phyloP scores from a whole-genome alignment of 2,329 filamentous ascomycete genomes.

The Fusarium ambrosium region DNA sequence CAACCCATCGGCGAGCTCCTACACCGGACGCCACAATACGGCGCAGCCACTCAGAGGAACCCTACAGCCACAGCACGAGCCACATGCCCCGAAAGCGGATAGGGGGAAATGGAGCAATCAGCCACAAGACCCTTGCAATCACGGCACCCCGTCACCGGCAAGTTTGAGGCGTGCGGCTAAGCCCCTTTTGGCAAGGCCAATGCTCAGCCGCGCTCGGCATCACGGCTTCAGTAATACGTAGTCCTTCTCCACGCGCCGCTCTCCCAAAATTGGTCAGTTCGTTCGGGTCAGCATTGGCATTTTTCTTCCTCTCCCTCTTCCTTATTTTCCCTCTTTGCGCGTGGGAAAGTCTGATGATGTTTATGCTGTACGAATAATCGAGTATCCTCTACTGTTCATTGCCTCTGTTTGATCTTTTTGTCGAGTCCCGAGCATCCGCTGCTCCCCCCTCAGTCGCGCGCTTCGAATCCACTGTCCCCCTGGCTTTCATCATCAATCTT shows the following conservation, averaged over 20 bases:
- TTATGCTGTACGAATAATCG: conserved; percentile 37
- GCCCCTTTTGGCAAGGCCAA: conserved; percentile 35
- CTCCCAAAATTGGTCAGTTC: conserved; percentile 44
- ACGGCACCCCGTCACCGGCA: conserved; percentile 17
- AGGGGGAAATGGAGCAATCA: conserved; percentile 30
- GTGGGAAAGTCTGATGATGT: conserved; percentile 33
- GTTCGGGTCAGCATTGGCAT: conserved; percentile 34
- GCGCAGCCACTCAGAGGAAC: conserved; percentile 19
- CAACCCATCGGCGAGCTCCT: conserved; percentile 33
- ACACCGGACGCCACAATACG: conserved; percentile 20
- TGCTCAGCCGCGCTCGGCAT: conserved; percentile 49
- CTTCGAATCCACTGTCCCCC: conserved; percentile 13
- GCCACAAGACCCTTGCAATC: conserved; percentile 46
- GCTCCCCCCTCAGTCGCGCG: background rate
- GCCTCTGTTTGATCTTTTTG: background rate
- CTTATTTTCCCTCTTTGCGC: conserved; percentile 22
- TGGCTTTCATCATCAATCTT: conserved; percentile 17
- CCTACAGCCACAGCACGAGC: conserved; percentile 6
- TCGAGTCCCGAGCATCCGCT: conserved; percentile 3
- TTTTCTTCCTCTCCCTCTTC: conserved; percentile 7
- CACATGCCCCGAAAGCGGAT: conserved; percentile 10
- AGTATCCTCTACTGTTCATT: conserved; percentile 16
- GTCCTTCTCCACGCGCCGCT: conserved; percentile 45
- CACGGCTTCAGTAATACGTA: conserved; percentile 48
- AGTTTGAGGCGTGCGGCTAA: conserved; percentile 29